Conservation (phyloP, 495 filamentous ascomycete genomes). For the Staphylotrichum longicolle region DNA sequence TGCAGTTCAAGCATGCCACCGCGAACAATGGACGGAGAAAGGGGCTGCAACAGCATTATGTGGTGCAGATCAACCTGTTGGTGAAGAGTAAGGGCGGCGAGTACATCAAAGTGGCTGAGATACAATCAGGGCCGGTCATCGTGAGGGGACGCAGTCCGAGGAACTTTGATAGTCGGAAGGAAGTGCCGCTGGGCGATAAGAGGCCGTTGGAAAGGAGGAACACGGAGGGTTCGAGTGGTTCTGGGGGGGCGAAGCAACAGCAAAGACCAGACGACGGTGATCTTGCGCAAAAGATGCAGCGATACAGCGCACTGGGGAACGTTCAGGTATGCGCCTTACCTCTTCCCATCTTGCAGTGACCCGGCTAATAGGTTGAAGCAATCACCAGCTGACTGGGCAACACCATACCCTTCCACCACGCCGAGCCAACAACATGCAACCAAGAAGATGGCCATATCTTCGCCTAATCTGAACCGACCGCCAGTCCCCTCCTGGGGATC, state of each 20-base stretch:
- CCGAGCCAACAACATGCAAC: constrained; percentile 25
- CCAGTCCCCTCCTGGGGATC: constrained; percentile 32
- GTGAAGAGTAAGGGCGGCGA: constrained; percentile 61
- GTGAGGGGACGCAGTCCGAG: constrained; percentile 65
- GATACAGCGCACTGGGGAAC: constrained; percentile 38
- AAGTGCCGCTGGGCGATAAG: constrained; percentile 58
- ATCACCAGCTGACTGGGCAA: constrained; percentile 29
- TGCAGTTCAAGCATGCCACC: constrained; percentile 91
- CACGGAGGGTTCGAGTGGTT: constrained; percentile 15
- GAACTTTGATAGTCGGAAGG: constrained; percentile 67
- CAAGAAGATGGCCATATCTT: constrained; percentile 32
- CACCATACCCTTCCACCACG: constrained; percentile 22
- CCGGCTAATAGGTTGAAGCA: neutral
- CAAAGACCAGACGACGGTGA: constrained; percentile 25
- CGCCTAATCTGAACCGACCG: constrained; percentile 24
- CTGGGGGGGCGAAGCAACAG: constrained; percentile 13
- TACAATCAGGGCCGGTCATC: constrained; percentile 64
- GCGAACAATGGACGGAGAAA: constrained; percentile 77
- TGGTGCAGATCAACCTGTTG: constrained; percentile 61
- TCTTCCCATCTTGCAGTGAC: neutral
- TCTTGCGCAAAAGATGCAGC: constrained; percentile 34
- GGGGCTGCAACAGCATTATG: constrained; percentile 68
- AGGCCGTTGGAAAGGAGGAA: constrained; percentile 31
- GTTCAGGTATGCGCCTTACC: constrained; percentile 27
- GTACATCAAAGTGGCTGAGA: constrained; percentile 57